Base-by-base conservation (phyloP, 2,329 filamentous ascomycete species). In the Venturiaceae sp. region DNA sequence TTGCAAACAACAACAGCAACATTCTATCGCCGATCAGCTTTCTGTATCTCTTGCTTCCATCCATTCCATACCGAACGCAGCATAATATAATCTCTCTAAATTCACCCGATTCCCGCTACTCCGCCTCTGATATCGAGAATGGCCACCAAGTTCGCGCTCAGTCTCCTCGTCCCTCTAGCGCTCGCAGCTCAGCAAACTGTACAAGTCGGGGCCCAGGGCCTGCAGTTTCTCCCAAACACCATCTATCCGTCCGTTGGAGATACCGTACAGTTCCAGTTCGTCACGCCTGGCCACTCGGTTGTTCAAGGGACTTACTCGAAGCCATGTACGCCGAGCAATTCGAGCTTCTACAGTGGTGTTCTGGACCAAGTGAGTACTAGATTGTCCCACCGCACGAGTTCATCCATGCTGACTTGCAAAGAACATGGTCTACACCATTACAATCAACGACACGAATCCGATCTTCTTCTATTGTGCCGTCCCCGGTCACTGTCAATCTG, bases 391-490 rank as follows among this genome's bases (percentile, higher is more conserved):
- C 28, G 7, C 28, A 14, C 14, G 5, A 9, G 21, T 13, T 16
- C 21, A 30, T 28, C 21, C 23, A 32, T 52, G 30, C 36, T 53
- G 13, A 33, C 47, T 32, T 13, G 28, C 28, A 30, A 14, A 53
- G 47, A 21, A n/a, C 2, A 53, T 32, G 32, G 14, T 11, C 2
- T 53, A 34, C 52, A 53, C 52, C 14, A 53, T 53, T 60, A 65
- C 64, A 14, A 69, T 74, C 58, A 69, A 56, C 14, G 69, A 66
- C 47, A 70, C 69, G 8, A 61, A 64, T 11, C 71, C 71, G 14
- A 63, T 72, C 61, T 72, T 70, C 69, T 70, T 70, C 66, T 74
- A 74, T 66, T 74, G 71, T 66, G 66, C 68, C n/a, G 69, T 70
- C 55, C 67, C 63, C 57, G 55, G 62, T 61, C 71, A 74, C 60